Conservation (phyloP, 2,329 filamentous ascomycete species). For the Curvularia sp. region DNA sequence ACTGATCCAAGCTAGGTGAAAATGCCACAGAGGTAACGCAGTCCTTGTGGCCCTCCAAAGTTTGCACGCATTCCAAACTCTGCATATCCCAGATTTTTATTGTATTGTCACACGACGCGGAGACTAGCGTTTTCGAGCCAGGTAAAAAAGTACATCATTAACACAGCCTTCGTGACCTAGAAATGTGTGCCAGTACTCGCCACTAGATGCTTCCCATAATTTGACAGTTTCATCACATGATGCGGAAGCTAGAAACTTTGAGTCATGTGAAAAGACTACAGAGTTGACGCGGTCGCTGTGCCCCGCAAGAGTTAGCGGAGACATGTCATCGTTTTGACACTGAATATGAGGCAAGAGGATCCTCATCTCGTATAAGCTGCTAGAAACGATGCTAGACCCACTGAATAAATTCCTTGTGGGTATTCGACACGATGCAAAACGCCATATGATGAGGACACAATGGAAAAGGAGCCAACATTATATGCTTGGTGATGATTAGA, state of each 20-base stretch:
- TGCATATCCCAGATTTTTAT: slow-evolving; percentile 16
- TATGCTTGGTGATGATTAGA: neutral
- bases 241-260: neutral
- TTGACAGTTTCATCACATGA: slow-evolving; percentile 8
- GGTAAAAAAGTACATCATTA: slow-evolving; percentile 27
- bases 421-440: too few relatives aligned
- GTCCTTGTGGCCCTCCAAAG: slow-evolving; percentile 23
- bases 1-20: slow-evolving; percentile 25
- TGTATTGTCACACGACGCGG: slow-evolving; percentile 4
- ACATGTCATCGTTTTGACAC: neutral
- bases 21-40: slow-evolving; percentile 25
- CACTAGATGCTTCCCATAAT: neutral
- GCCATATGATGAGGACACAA: too few relatives aligned
- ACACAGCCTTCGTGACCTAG: slow-evolving; percentile 13
- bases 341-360: neutral
- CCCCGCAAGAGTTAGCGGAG: neutral
- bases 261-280: slow-evolving; percentile 1
- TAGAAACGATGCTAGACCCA: neutral
- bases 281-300: slow-evolving; percentile 1
- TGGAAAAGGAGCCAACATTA: neutral
- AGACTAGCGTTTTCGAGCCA: slow-evolving; percentile 15
- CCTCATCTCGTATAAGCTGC: neutral
- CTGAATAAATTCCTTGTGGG: neutral
- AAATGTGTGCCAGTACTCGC: slow-evolving; percentile 25
- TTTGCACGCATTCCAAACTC: slow-evolving; percentile 13